phyloP scores from a whole-genome alignment of 768 basidiomycete species.

The Psilocybe tampanensis region DNA sequence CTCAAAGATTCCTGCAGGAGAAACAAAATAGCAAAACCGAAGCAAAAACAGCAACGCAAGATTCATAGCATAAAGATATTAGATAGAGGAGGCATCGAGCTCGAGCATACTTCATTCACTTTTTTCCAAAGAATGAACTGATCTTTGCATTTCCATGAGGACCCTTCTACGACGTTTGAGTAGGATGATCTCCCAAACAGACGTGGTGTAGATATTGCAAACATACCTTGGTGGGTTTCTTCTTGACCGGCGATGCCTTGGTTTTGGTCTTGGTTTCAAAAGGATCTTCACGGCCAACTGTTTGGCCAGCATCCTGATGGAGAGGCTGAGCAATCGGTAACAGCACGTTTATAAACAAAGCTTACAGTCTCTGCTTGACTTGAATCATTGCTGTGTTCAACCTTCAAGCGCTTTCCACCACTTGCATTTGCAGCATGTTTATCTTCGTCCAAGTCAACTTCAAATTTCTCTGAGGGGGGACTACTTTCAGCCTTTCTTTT shows the following conservation, averaged over 20 bases:
- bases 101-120: background rate
- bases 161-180: background rate
- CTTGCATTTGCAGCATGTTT: background rate
- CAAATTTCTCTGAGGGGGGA: background rate
- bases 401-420: slow-evolving; percentile 2
- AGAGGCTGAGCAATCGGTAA: too few species aligned
- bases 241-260: slow-evolving; percentile 11
- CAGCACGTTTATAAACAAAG: too few species aligned
- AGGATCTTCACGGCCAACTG: background rate
- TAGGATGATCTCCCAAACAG: background rate
- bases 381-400: slow-evolving; percentile 5
- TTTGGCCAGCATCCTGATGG: background rate
- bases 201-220: too few species aligned
- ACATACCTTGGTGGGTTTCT: slow-evolving; percentile 1
- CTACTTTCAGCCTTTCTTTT: slow-evolving; percentile 4
- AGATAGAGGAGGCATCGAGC: background rate
- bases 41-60: too few species aligned
- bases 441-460: background rate
- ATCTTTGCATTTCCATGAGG: slow-evolving; percentile 11
- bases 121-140: slow-evolving; percentile 13
- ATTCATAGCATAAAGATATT: too few species aligned
- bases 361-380: background rate
- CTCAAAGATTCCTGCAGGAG: too few species aligned
- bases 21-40: too few species aligned
- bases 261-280: background rate